Percentiles rank a stretch among this genome's conserved stretches.
These are phyloP conservation scores for Hericium alpestre DNA, from an alignment of 768 basidiomycete species.

Conservation along the genomic window DNA sequence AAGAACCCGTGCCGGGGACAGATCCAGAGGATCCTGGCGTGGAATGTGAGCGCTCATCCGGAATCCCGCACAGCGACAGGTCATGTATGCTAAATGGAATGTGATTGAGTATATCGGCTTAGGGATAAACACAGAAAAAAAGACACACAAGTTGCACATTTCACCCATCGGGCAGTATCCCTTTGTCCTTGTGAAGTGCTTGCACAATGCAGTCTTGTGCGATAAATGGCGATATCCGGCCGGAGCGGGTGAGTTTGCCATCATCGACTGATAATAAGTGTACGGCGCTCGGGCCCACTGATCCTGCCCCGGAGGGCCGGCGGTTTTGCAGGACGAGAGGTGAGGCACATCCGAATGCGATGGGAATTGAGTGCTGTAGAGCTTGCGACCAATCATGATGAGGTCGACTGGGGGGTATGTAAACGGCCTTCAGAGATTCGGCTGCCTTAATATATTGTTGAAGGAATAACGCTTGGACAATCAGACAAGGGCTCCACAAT, in stretches of 20 bases:
- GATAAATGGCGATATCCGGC: conserved; percentile 3
- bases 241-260: background rate
- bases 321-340: too few relatives aligned
- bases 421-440: too few relatives aligned
- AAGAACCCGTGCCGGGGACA: background rate
- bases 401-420: too few relatives aligned
- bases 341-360: too few relatives aligned
- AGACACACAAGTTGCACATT: background rate
- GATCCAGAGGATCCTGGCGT: background rate
- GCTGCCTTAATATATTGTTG: too few relatives aligned
- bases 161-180: background rate
- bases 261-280: background rate
- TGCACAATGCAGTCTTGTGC: conserved; percentile 7
- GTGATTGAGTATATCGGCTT: too few relatives aligned
- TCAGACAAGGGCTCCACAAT: too few relatives aligned
- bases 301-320: too few relatives aligned
- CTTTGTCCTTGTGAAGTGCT: background rate
- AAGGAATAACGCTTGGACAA: too few relatives aligned
- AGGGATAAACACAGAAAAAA: background rate
- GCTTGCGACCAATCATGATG: too few relatives aligned
- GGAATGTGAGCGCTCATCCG: background rate
- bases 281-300: too few relatives aligned
- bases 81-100: background rate
- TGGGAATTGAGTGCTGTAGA: too few relatives aligned
- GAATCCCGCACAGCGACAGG: background rate